Conservation (phyloP, 495 filamentous ascomycete species). For the Parmelia sp. region DNA sequence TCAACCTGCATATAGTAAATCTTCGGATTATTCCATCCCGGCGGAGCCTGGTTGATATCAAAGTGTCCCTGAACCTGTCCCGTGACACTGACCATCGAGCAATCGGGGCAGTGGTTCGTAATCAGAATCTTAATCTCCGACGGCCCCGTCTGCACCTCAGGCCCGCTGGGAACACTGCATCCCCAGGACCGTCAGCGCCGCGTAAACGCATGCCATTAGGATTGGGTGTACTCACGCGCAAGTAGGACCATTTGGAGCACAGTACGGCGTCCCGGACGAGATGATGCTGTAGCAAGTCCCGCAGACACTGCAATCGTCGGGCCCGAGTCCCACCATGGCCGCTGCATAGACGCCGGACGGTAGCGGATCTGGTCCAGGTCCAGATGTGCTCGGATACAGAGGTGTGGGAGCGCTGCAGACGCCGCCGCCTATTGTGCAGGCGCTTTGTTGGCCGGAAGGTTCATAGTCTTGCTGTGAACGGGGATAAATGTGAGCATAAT, state of each 20-base stretch:
- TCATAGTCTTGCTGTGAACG: constrained; percentile 18
- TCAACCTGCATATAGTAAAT: constrained; percentile 20
- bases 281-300: constrained; percentile 24
- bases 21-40: constrained; percentile 17
- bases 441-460: constrained; percentile 15
- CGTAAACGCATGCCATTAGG: no score
- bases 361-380: not conserved
- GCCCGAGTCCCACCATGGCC: constrained; percentile 16
- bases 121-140: constrained; percentile 20
- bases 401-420: constrained; percentile 6
- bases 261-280: constrained; percentile 15
- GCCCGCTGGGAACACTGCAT: constrained; percentile 6
- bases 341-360: constrained; percentile 17
- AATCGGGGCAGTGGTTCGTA: constrained; percentile 22
- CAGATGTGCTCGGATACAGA: constrained; percentile 3
- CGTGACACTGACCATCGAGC: not conserved
- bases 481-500: not conserved
- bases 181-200: not conserved
- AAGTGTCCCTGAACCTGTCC: constrained; percentile 15
- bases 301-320: constrained; percentile 18
- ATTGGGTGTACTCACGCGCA: constrained; percentile 17
- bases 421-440: constrained; percentile 16
- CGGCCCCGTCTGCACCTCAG: constrained; percentile 7
- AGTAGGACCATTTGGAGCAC: constrained; percentile 8
- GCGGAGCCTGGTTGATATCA: constrained; percentile 18